Percentiles rank a stretch among this genome's conserved stretches.
These are phyloP conservation scores for Thielaviopsis euricoi DNA, from an alignment of 2,329 filamentous ascomycete genomes.

Conservation along the genomic window DNA sequence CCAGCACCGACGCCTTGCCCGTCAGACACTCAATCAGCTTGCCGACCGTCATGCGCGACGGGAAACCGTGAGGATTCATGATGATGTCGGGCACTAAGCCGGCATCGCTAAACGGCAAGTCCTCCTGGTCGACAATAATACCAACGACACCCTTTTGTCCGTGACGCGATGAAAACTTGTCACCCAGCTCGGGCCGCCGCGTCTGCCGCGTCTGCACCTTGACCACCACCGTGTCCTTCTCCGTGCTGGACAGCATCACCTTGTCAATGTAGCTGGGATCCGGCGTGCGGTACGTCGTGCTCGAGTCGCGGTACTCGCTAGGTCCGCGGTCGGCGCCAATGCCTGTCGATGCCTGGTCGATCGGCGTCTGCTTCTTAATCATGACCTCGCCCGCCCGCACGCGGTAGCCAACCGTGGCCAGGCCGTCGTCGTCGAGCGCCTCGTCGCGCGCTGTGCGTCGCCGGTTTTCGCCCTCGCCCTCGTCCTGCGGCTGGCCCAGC, in stretches of 20 bases:
- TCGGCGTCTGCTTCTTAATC: constrained; percentile 75
- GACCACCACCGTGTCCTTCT: constrained; percentile 70
- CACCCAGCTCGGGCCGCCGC: constrained; percentile 79
- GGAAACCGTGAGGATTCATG: constrained; percentile 99
- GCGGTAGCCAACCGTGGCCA: constrained; percentile 71
- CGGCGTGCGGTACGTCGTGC: constrained; percentile 64
- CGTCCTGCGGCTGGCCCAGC: constrained; percentile 39
- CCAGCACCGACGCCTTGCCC: constrained; percentile 80
- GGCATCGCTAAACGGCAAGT: constrained; percentile 86
- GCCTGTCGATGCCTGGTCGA: constrained; percentile 58
- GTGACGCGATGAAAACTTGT: constrained; percentile 97
- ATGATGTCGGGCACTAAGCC: constrained; percentile 96
- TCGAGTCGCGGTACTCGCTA: constrained; percentile 49
- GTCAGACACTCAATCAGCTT: constrained; percentile 93
- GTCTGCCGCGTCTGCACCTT: constrained; percentile 97
- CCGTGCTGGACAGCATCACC: constrained; percentile 81
- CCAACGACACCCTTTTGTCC: constrained; percentile 96
- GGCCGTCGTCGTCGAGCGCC: constrained; percentile 66
- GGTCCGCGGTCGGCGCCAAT: constrained; percentile 50
- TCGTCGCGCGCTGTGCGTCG: constrained; percentile 50
- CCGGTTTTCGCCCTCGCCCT: constrained; percentile 44
- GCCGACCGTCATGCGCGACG: constrained; percentile 96
- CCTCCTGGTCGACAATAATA: constrained; percentile 89
- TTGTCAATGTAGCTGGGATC: constrained; percentile 90
- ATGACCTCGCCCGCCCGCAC: constrained; percentile 69